Percentiles rank a stretch among this genome's conserved stretches.
Conservation (phyloP, 257 asterid species). For the Solanum microdontum region DNA sequence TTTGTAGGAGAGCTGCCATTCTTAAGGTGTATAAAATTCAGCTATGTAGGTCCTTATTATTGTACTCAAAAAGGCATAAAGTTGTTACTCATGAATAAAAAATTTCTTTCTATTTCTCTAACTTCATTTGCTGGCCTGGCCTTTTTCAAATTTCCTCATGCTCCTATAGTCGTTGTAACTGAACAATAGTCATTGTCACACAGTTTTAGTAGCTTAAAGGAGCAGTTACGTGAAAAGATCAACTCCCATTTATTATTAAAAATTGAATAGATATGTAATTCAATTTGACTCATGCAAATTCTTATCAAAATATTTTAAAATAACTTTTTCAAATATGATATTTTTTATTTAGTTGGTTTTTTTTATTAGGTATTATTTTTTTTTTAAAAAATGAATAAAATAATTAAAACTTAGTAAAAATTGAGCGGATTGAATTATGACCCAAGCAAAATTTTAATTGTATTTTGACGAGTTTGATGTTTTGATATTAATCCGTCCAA, state of each 20-base stretch:
- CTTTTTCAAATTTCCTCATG: not conserved
- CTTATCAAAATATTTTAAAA: too few relatives aligned
- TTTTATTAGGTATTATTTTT: too few relatives aligned
- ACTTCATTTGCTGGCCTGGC: too few relatives aligned
- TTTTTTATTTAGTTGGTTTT: not conserved
- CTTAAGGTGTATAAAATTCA: not conserved
- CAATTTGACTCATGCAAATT: too few relatives aligned
- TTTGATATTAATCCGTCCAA: too few relatives aligned
- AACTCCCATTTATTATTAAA: too few relatives aligned
- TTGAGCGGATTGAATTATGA: too few relatives aligned
- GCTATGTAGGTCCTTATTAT: not conserved
- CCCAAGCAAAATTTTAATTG: not conserved
- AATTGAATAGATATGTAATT: too few relatives aligned
- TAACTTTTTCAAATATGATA: not conserved
- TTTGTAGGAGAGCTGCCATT: not conserved
- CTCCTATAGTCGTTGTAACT: not conserved
- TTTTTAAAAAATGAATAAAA: too few relatives aligned
- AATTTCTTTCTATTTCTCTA: not conserved
- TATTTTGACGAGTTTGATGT: not conserved
- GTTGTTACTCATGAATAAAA: not conserved
- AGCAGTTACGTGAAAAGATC: not conserved
- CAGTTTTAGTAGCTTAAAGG: not conserved
- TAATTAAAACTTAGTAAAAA: too few relatives aligned
- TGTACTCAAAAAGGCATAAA: not conserved
- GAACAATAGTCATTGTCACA: not conserved